Base-by-base conservation (phyloP, 2,329 filamentous ascomycete genomes). In the Nigrospora oryzae region DNA sequence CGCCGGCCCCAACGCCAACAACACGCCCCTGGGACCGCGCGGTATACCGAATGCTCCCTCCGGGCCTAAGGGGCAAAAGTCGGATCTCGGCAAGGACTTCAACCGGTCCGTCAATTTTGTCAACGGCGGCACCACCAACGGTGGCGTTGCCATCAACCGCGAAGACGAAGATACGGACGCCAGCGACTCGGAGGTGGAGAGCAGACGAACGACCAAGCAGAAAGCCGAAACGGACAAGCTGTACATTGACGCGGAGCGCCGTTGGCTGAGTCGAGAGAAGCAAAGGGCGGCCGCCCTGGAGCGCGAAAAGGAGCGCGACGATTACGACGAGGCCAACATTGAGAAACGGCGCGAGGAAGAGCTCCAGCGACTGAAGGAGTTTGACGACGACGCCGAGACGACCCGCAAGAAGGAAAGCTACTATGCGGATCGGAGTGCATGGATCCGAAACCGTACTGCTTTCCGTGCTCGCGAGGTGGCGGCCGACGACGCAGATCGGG, bases 101-200 rank as follows among this genome's bases (percentile, higher is more conserved):
- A 58, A 62, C 14, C 60, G 73, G n/a, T 61, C 63, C 3, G 77
- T 95, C 15, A 73, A 75, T 0, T 96, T 97, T 63, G 82, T 95
- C 32, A 94, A 91, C 51, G 88, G 89, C 1, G 83, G 81, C 19
- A 74, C 79, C 13, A 74, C 81, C 2, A 86, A 83, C 52, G 78
- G 79, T 1, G 67, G 71, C 6, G 50, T 63, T 10, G 74, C 71
- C 30, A 70, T 79, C 49, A 76, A 80, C 49, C 75, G 76, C 12
- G 88, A 95, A 42, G 89, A 93, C 37, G 89, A 95, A 35, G 88
- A 95, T 40, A 88, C 87, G 8, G 84, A 93, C 41, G 89, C 89
- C 3, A 89, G 84, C 51, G 93, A 98, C 56, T 82, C 84, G 12
- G 91, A 97, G 61, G 71, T 97, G 0, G 83, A 95, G 61, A 74